Base-by-base conservation (phyloP, 179 eudicot genomes). In the Vitellaria paradoxa region DNA sequence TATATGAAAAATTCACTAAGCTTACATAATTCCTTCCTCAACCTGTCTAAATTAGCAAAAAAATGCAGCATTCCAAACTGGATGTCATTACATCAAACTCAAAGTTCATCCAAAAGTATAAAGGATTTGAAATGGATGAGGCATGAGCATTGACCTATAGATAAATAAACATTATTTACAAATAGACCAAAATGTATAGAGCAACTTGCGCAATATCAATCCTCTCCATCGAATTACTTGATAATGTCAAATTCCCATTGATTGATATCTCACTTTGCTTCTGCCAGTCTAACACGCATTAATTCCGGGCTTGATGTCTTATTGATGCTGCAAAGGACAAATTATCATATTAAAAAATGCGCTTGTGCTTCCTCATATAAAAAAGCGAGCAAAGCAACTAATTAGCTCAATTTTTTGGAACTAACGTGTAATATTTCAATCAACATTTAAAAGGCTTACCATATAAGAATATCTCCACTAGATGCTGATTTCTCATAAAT, bases 401-500 rank as follows among this genome's bases (percentile, higher is more conserved):
- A 23, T 73, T 24, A 14, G 9, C 37, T 14, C 21, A 61, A 14
- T 20, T 3, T 3, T 15, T 40, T 59, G 18, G 30, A 20, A 59
- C 30, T 26, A 9, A 12, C 15, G 9, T 2, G 56, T 7, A 55
- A 18, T 59, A 53, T 73, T 65, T 37, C 18, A 37, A 42, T 9
- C 47, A 53, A 4, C 74, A 57, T 62, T 66, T 30, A 12, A 26
- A 55, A 59, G 67, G 76, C 88, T 65, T 82, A 91, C 97, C 93
- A 85, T 15, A 93, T 15, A 60, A 95, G 86, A 81, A 84, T 77
- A 82, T 89, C 92, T 15, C 99, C 99, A 66, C 87, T 88, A 12
- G 82, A 76, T 70, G 86, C 86, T 18, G 75, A 56, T 77, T 83
- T 81, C 86, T 91, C 93, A 55, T 82, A 79, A 64, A 95, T 72